Percentiles rank a stretch among this genome's conserved stretches.
These are phyloP conservation scores for Ascochyta viciae-villosae DNA, from an alignment of 2,329 filamentous ascomycete species.

Conservation along the genomic window DNA sequence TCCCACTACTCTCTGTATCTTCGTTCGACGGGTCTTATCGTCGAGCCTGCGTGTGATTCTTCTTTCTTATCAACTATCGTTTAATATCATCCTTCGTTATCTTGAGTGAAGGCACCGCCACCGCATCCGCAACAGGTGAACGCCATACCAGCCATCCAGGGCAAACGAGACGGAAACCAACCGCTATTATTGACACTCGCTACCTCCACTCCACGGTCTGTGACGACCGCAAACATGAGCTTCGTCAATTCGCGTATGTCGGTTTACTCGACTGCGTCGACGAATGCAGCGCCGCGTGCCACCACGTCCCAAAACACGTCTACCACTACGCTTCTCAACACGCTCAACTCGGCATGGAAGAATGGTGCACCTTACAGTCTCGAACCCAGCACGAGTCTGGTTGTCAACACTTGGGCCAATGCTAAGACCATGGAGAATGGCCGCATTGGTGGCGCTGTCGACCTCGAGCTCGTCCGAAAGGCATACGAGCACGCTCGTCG, in stretches of 20 bases:
- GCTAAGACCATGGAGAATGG: constrained; percentile 76
- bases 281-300: constrained; percentile 60
- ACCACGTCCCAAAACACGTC: constrained; percentile 72
- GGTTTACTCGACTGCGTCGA: constrained; percentile 67
- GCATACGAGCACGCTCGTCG: constrained; percentile 97
- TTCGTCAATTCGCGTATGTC: constrained; percentile 69
- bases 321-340: constrained; percentile 90
- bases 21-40: constrained; percentile 15
- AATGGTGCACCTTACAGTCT: constrained; percentile 82
- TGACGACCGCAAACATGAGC: constrained; percentile 35
- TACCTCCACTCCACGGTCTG: constrained; percentile 18
- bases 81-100: constrained; percentile 34
- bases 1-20: constrained; percentile 16
- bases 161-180: constrained; percentile 11
- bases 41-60: constrained; percentile 22
- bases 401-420: constrained; percentile 95
- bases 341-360: constrained; percentile 87
- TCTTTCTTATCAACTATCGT: constrained; percentile 36
- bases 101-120: constrained; percentile 8
- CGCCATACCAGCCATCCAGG: constrained; percentile 10
- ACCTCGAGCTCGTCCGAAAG: constrained; percentile 76
- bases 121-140: constrained; percentile 1
- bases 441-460: constrained; percentile 77
- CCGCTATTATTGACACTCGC: constrained; percentile 29
- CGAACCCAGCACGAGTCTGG: constrained; percentile 88